Evolutionary conservation across 768 basidiomycete species (phyloP).

Genomic region (Neoboletus magnificus): DNA sequence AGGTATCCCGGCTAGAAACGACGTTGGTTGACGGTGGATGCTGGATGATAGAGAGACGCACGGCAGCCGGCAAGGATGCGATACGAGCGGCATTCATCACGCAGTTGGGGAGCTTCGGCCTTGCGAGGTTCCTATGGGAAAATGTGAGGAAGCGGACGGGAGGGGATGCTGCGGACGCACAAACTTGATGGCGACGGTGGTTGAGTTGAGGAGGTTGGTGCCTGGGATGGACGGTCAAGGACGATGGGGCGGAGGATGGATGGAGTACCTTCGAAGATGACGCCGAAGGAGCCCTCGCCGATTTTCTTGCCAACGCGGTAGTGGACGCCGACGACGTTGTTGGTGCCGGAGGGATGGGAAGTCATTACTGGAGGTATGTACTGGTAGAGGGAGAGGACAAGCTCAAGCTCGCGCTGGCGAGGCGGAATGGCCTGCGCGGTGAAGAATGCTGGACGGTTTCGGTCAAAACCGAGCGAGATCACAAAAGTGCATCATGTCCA

Average conservation of each 20-base stretch:
- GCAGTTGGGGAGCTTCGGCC: conserved; percentile 95
- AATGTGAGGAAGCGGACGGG: conserved; percentile 8
- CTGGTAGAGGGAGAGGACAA: conserved; percentile 8
- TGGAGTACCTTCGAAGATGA: conserved; percentile 81
- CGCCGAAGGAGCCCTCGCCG: conserved; percentile 97
- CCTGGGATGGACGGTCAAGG: conserved; percentile 46
- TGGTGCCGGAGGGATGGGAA: conserved; percentile 53
- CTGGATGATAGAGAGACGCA: conserved; percentile 42
- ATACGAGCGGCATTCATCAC: conserved; percentile 98
- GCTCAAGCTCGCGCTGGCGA: conserved; percentile 18
- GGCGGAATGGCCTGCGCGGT: conserved; percentile 29
- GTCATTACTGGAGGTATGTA: conserved; percentile 43
- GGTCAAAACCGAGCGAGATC: conserved; percentile 28
- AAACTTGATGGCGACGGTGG: conserved; percentile 99
- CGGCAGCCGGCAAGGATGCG: conserved; percentile 87
- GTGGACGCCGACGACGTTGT: conserved; percentile 91
- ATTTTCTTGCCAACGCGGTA: conserved; percentile 99
- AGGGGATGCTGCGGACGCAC: conserved; percentile 49
- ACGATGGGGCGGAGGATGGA: background rate
- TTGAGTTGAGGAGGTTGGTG: conserved; percentile 95
- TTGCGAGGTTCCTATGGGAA: conserved; percentile 73
- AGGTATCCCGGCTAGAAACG: conserved; percentile 80
- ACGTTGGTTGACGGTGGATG: conserved; percentile 13
- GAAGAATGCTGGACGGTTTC: conserved; percentile 23
- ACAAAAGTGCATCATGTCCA: too few species aligned